Evolutionary conservation across 257 asterid genomes (phyloP).

Genomic region (Jacaranda copaia): DNA sequence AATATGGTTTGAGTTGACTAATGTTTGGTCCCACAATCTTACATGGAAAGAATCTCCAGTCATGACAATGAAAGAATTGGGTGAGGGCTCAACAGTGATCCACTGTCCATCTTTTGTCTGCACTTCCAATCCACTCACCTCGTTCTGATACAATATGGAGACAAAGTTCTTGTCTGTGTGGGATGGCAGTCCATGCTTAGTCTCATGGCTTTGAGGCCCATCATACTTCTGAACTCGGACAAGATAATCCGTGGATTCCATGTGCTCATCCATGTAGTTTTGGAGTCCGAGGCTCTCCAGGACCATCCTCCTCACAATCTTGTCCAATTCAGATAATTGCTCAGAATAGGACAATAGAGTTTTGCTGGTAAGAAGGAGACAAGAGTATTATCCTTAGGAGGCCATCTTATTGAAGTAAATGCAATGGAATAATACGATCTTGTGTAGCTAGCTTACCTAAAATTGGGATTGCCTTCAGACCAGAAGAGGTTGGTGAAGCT

Average conservation of each 20-base stretch:
- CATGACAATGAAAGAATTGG: conserved; percentile 28
- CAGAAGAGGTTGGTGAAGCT: conserved; percentile 47
- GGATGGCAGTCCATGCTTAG: conserved; percentile 48
- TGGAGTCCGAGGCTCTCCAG: conserved; percentile 54
- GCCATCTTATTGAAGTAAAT: neutral
- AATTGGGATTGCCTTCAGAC: conserved; percentile 57
- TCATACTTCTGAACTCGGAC: conserved; percentile 60
- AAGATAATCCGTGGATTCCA: conserved; percentile 53
- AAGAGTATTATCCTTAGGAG: neutral
- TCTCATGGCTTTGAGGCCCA: conserved; percentile 44
- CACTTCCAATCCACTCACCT: conserved; percentile 51
- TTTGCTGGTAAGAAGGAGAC: conserved; percentile 38
- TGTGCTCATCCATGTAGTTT: conserved; percentile 59
- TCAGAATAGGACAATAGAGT: conserved; percentile 39
- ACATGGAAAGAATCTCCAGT: conserved; percentile 51
- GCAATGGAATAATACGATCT: neutral
- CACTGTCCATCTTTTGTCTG: conserved; percentile 57
- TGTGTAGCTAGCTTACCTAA: conserved; percentile 36
- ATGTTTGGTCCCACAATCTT: too few species aligned
- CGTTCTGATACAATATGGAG: conserved; percentile 49
- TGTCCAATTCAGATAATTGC: conserved; percentile 52
- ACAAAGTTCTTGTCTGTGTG: conserved; percentile 60
- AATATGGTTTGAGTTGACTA: neutral
- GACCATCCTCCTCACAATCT: conserved; percentile 53
- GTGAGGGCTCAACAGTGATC: conserved; percentile 34